Conservation (phyloP, 768 basidiomycete species). For the Lactarius indigo region DNA sequence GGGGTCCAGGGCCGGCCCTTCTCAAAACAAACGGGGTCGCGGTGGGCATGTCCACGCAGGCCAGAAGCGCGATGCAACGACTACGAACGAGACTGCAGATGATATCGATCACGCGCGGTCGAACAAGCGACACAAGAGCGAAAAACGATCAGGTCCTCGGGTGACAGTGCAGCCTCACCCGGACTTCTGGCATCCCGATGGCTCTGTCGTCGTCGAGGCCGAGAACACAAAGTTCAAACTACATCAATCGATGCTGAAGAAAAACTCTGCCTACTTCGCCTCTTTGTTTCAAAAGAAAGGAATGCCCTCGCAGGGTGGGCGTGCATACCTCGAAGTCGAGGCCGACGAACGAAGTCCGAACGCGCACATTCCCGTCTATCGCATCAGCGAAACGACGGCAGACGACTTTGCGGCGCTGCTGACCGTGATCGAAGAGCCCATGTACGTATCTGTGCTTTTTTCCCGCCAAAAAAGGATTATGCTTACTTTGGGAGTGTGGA, state of each 20-base stretch:
- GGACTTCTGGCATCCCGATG: constrained; percentile 37
- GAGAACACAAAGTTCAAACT: constrained; percentile 36
- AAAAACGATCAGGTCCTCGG: not conserved
- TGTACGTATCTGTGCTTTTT: constrained; percentile 29
- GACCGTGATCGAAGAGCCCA: constrained; percentile 32
- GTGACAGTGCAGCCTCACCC: constrained; percentile 4
- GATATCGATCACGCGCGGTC: not conserved
- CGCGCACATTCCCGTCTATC: constrained; percentile 25
- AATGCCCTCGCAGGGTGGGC: not conserved
- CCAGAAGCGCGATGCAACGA: constrained; percentile 1
- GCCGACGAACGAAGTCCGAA: not conserved
- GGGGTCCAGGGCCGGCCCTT: not conserved
- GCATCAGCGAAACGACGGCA: constrained; percentile 28
- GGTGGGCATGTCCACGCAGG: not conserved
- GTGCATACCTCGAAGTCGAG: constrained; percentile 8
- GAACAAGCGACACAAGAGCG: not conserved
- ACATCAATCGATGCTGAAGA: constrained; percentile 35
- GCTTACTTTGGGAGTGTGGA: not conserved
- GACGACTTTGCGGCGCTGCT: constrained; percentile 37
- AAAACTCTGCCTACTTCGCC: constrained; percentile 36
- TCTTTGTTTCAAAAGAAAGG: constrained; percentile 24
- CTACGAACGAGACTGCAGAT: not conserved
- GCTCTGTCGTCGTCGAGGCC: constrained; percentile 36
- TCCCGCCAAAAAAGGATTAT: not conserved
- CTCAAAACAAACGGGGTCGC: not conserved